A percentile compares a stretch with the other conserved stretches of the same genome.
Evolutionary conservation across 108 stramenopile species (phyloP).

Genomic region (Cyclotella baltica): DNA sequence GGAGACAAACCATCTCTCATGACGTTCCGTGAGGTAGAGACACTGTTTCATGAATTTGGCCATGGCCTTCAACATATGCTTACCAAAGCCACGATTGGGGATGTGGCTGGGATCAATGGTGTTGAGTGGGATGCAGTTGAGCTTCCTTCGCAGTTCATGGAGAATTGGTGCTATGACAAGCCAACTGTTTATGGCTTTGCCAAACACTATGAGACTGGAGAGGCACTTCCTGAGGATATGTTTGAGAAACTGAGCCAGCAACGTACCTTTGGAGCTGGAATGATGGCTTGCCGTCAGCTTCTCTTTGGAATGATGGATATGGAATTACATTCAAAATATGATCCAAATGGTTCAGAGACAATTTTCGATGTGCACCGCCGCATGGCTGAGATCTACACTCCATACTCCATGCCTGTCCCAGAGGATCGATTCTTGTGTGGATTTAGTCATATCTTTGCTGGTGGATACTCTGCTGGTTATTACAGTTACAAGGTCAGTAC

Average conservation of each 20-base stretch:
- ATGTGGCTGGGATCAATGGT: slow-evolving; percentile 97
- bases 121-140: slow-evolving; percentile 99
- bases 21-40: slow-evolving; percentile 97
- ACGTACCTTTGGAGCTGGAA: slow-evolving; percentile 93
- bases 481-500: too few relatives aligned
- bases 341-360: slow-evolving; percentile 72
- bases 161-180: slow-evolving; percentile 98
- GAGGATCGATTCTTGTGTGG: slow-evolving; percentile 98
- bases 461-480: slow-evolving; percentile 97
- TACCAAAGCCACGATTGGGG: slow-evolving; percentile 92
- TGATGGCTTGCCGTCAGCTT: slow-evolving; percentile 95
- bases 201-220: slow-evolving; percentile 97
- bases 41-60: slow-evolving; percentile 96
- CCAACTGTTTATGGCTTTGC: slow-evolving; percentile 93
- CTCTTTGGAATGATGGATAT: slow-evolving; percentile 96
- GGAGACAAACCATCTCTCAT: slow-evolving; percentile 95
- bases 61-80: slow-evolving; percentile 98
- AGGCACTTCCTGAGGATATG: slow-evolving; percentile 95
- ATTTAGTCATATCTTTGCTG: slow-evolving; percentile 97
- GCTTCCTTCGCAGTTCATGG: slow-evolving; percentile 99
- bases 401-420: slow-evolving; percentile 83
- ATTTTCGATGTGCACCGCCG: slow-evolving; percentile 93
- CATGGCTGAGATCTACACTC: slow-evolving; percentile 89
- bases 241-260: slow-evolving; percentile 95
- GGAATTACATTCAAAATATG: slow-evolving; percentile 92